Evolutionary conservation across 73 alveolate genomes (phyloP).

Genomic region (Vitrella brassicaformis): DNA sequence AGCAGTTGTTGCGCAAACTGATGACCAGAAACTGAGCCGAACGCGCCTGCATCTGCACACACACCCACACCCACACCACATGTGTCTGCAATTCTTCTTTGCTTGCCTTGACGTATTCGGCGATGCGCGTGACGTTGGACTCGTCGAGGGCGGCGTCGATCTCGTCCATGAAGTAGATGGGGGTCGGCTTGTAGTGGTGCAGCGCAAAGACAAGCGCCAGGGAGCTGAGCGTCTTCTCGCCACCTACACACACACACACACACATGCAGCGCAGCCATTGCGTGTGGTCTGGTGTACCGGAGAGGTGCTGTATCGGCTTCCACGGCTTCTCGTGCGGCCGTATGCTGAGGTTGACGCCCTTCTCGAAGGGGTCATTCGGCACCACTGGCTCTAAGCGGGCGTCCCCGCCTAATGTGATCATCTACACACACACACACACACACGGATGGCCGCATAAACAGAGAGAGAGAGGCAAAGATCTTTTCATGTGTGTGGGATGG

Average conservation of each 20-base stretch:
- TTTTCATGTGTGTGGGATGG: too few species aligned
- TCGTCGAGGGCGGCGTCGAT: conserved; percentile 92
- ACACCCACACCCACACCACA: neutral
- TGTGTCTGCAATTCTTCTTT: neutral
- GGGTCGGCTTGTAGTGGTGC: conserved; percentile 75
- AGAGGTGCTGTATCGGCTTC: conserved; percentile 59
- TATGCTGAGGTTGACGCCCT: conserved; percentile 59
- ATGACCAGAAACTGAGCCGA: conserved; percentile 82
- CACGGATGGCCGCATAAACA: too few species aligned
- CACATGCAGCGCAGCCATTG: neutral
- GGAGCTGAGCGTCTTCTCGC: conserved; percentile 81
- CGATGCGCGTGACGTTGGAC: conserved; percentile 80
- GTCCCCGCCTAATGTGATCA: conserved; percentile 67
- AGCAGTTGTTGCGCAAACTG: conserved; percentile 62
- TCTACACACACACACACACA: too few species aligned
- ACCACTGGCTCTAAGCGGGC: conserved; percentile 55
- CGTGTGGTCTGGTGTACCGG: conserved; percentile 4
- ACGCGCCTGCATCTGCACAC: conserved; percentile 57
- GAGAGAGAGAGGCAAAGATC: too few species aligned
- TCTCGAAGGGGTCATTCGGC: conserved; percentile 53
- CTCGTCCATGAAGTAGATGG: conserved; percentile 42
- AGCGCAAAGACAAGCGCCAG: conserved; percentile 77
- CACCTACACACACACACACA: conserved; percentile 53
- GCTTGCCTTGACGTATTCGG: conserved; percentile 60
- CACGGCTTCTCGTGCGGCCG: conserved; percentile 65